These are phyloP conservation scores for Albifimbria verrucaria DNA, from an alignment of 2,329 filamentous ascomycete species.

Conservation along the genomic window DNA sequence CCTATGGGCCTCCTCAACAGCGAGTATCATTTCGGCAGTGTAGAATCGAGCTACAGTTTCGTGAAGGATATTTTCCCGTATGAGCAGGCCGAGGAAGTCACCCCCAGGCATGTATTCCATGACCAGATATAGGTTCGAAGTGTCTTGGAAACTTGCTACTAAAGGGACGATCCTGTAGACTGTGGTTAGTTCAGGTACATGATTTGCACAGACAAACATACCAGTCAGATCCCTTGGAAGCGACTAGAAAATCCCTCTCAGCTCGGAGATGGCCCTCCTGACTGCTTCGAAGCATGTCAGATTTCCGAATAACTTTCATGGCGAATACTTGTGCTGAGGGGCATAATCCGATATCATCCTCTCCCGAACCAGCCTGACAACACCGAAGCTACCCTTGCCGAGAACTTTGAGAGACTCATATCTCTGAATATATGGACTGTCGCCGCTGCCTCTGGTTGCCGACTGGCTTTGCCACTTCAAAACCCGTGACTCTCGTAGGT, in stretches of 20 bases:
- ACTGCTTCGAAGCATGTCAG: conserved; percentile 83
- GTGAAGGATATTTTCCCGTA: conserved; percentile 78
- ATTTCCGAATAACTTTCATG: conserved; percentile 97
- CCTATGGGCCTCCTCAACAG: conserved; percentile 86
- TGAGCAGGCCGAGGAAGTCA: conserved; percentile 83
- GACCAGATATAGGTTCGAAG: conserved; percentile 79
- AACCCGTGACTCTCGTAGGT: conserved; percentile 70
- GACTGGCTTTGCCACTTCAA: conserved; percentile 59
- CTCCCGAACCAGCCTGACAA: conserved; percentile 81
- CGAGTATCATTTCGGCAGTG: conserved; percentile 92
- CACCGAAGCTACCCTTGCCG: conserved; percentile 91
- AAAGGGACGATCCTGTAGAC: conserved; percentile 73
- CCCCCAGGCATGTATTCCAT: conserved; percentile 99
- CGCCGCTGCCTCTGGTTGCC: conserved; percentile 5
- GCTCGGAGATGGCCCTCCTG: conserved; percentile 92
- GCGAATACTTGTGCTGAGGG: conserved; percentile 65
- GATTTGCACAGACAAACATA: conserved; percentile 26
- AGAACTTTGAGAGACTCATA: conserved; percentile 81
- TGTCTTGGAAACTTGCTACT: conserved; percentile 85
- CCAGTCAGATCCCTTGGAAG: conserved; percentile 83
- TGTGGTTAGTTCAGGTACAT: neutral
- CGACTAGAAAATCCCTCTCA: conserved; percentile 87
- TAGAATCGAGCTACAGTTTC: conserved; percentile 83
- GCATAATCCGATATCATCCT: conserved; percentile 32
- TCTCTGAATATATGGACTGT: conserved; percentile 23